phyloP scores from a whole-genome alignment of 768 basidiomycete species.

The Trichaptum fuscoviolaceum region DNA sequence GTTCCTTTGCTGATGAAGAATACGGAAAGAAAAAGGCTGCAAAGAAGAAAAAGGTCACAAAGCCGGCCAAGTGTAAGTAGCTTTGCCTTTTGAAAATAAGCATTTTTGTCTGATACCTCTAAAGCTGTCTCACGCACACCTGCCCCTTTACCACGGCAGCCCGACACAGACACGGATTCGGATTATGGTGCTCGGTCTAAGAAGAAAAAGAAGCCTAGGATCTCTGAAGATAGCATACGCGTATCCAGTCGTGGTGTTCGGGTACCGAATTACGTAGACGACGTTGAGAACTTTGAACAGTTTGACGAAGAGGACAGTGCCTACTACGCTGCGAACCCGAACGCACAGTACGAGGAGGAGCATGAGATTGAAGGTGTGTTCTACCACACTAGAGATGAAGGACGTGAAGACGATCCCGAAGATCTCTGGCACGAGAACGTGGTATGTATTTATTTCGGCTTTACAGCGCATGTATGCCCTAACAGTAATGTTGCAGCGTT shows the following conservation, averaged over 20 bases:
- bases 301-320: slow-evolving; percentile 63
- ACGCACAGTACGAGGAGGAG: slow-evolving; percentile 48
- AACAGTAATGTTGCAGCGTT: slow-evolving; percentile 54
- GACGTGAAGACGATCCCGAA: slow-evolving; percentile 64
- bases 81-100: slow-evolving; percentile 11
- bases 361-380: slow-evolving; percentile 93
- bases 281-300: slow-evolving; percentile 61
- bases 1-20: slow-evolving; percentile 74
- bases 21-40: slow-evolving; percentile 64
- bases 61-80: slow-evolving; percentile 50
- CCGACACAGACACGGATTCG: slow-evolving; percentile 75
- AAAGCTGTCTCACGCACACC: slow-evolving; percentile 29
- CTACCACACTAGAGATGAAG: slow-evolving; percentile 81
- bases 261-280: slow-evolving; percentile 80
- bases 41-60: slow-evolving; percentile 62
- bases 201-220: slow-evolving; percentile 70
- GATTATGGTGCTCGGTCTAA: slow-evolving; percentile 84
- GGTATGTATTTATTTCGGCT: slow-evolving; percentile 37
- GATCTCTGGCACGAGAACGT: slow-evolving; percentile 88
- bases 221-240: slow-evolving; percentile 62
- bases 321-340: slow-evolving; percentile 50
- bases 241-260: slow-evolving; percentile 71
- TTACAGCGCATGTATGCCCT: slow-evolving; percentile 10
- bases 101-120: slow-evolving; percentile 16
- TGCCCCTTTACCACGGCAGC: slow-evolving; percentile 41